A percentile compares a stretch with the other conserved stretches of the same genome.
These are phyloP conservation scores for Spiraea crenata DNA, from an alignment of 331 rosid species.

Conservation along the genomic window DNA sequence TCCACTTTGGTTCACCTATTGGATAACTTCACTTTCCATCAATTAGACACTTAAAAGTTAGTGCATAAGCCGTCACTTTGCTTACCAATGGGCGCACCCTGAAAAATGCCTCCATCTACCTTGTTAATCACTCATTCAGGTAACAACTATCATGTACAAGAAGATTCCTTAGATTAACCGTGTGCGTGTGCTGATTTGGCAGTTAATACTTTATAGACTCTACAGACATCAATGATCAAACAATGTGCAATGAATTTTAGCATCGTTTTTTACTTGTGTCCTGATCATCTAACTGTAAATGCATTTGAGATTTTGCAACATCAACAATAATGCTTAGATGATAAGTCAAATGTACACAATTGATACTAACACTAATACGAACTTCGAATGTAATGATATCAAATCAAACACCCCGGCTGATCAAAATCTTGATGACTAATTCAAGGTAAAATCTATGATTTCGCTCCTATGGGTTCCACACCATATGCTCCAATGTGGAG, in stretches of 20 bases:
- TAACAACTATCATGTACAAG: not conserved
- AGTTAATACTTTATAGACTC: too few species aligned
- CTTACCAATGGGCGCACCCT: conserved; percentile 10
- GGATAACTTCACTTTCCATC: conserved; percentile 1
- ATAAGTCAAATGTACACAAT: too few species aligned
- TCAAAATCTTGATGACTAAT: not conserved
- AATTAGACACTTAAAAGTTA: not conserved
- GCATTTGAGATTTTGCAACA: too few species aligned
- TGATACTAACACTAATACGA: too few species aligned
- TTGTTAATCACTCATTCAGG: not conserved
- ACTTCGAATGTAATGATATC: not conserved
- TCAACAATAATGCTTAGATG: too few species aligned
- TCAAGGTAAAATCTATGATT: not conserved
- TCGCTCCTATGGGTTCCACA: not conserved
- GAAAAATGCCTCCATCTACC: not conserved
- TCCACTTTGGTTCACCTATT: not conserved
- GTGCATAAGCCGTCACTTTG: not conserved
- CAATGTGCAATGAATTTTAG: too few species aligned
- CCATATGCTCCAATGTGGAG: not conserved
- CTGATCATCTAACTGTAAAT: too few species aligned
- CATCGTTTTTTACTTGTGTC: too few species aligned
- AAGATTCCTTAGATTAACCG: too few species aligned
- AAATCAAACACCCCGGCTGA: not conserved
- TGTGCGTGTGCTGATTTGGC: too few species aligned
- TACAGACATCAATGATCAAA: too few species aligned